Evolutionary conservation across 2,329 filamentous ascomycete genomes (phyloP), one percentile per base, ranked within the genome.

Genomic region (Hypoxylon sp.): DNA sequence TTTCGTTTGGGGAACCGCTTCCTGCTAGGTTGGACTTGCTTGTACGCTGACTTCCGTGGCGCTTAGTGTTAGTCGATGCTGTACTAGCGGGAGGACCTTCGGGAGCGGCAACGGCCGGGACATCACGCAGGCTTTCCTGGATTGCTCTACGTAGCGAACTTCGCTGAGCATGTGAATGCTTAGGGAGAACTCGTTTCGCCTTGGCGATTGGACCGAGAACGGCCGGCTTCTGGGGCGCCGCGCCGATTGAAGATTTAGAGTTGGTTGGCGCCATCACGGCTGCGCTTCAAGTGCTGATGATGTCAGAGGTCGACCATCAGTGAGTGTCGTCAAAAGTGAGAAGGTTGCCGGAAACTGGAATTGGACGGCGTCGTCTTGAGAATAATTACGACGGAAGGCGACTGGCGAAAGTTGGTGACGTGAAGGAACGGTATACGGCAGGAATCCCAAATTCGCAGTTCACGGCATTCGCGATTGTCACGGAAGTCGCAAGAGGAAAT

Each of bases 131-230:
- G 20, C 67, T 70, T 16, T 58, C 49, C 18, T 51, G 55, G 12
- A 70, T 28, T 5, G 67, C 65, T 42, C 26, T 42, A 26, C 69
- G 72, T 5, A 72, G 32, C 3, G 71, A 74, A 44, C 63, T 69
- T 30, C 69, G 55, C 48, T 71, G 54, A 11, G 71, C 48, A 40
- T 18, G 20, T 12, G 30, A n/a, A 22, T 45, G 24, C 14, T 57
- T 58, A 6, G 28, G 55, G n/a, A 40, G 44, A 54, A 24, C 22
- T 32, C 26, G 40, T 18, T 44, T 30, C 3, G 28, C 33, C 36
- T 45, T 56, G 16, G 40, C 2, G 4, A 32, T n/a, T 14, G 55
- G 22, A 2, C 30, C 40, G 24, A 51, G 55, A 11, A 2, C 33
- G 8, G 9, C 16, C n/a, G 55, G 33, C 26, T 45, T 64, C 51